Base-by-base conservation (phyloP, 2,329 filamentous ascomycete species). In the Arthrinium phaeospermum region DNA sequence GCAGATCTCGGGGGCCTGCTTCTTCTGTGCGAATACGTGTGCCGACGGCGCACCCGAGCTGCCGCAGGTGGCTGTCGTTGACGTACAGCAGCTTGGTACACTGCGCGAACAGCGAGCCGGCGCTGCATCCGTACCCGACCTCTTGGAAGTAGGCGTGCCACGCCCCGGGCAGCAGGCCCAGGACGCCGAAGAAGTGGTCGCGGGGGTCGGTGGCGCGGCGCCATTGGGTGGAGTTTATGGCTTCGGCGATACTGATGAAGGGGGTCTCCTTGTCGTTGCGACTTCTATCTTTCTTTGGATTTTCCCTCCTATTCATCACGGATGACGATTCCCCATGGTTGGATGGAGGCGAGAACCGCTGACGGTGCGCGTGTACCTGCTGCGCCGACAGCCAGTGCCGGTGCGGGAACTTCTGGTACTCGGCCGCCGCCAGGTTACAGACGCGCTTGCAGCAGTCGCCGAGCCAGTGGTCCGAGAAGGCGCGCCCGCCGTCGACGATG, bases 101-200 rank as follows among this genome's bases (percentile, higher is more conserved):
- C 24, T 68, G 67, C 22, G 37, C 44, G 44, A 45, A 68, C 19
- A 68, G 37, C 19, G 37, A 22, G 8, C 37, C 67, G 24, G 67
- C 14, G 19, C 7, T 68, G 44, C 67, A 37, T 1, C 41, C 67
- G 67, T 68, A 68, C 61, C 61, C 61, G 34, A 45, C 7, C 8
- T 37, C 19, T n/a, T 30, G 44, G 44, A 49, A 68, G 27, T 68
- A 68, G 8, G 41, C 3, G 27, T 68, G 44, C 67, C 67, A 68
- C 16, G 19, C 67, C 16, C 5, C 8, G 5, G 67, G 67, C 1
- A 68, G 24, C 44, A 68, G 67, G 13, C 67, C 67, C 41, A 68
- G 27, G 4, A 68, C 44, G 4, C 67, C 67, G 44, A 68, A 68
- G 44, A 68, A 68, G 45, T 68, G 67, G 67, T 68, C 67, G 16